Conservation (phyloP, 768 basidiomycete species). For the Leucocoprinus birnbaumii region DNA sequence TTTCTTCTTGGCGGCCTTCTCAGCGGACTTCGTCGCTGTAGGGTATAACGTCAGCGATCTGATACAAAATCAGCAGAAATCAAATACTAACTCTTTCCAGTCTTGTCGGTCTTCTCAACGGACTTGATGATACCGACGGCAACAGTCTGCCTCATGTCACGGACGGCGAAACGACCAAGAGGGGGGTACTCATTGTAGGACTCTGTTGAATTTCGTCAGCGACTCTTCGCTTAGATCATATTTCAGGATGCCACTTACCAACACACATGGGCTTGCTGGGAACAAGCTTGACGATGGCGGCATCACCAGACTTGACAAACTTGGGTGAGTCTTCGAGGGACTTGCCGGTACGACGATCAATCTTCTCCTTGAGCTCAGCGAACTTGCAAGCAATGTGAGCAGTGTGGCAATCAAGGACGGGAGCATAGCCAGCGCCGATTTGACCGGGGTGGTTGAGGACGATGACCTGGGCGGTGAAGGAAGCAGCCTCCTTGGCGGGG, state of each 20-base stretch:
- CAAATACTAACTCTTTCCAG: constrained; percentile 64
- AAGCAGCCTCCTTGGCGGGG: constrained; percentile 98
- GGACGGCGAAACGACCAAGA: constrained; percentile 98
- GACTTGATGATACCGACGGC: constrained; percentile 99
- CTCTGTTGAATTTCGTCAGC: constrained; percentile 33
- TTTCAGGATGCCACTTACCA: neutral
- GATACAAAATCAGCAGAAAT: neutral
- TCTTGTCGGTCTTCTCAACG: constrained; percentile 92
- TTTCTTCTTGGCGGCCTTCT: constrained; percentile 96
- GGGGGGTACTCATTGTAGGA: constrained; percentile 97
- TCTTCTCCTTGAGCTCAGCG: constrained; percentile 97
- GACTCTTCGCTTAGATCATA: neutral
- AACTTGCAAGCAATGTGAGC: constrained; percentile 99
- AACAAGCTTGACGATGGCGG: constrained; percentile 96
- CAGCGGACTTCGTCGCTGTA: constrained; percentile 89
- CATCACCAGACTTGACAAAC: constrained; percentile 99
- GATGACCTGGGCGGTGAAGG: constrained; percentile 99
- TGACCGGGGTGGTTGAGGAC: constrained; percentile 99
- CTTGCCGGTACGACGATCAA: constrained; percentile 98
- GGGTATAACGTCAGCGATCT: constrained; percentile 1
- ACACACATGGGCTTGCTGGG: constrained; percentile 90
- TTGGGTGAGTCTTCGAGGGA: constrained; percentile 85
- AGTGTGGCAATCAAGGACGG: constrained; percentile 99
- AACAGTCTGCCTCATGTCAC: constrained; percentile 99
- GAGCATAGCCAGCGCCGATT: constrained; percentile 98